phyloP scores from a whole-genome alignment of 2,329 filamentous ascomycete species.

The Pseudocercospora crystallina region DNA sequence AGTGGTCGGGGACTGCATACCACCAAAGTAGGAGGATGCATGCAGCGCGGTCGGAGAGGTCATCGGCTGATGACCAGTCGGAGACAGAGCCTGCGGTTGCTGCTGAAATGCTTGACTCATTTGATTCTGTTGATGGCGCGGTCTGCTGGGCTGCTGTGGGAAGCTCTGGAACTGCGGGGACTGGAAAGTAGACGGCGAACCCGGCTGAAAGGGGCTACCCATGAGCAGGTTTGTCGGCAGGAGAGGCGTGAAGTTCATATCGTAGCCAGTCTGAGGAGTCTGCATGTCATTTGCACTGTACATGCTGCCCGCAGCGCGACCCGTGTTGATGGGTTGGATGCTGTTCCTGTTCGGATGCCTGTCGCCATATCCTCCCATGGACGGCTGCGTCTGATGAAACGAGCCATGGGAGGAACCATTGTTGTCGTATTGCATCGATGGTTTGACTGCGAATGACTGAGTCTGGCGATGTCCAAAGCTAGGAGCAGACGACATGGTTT shows the following conservation, averaged over 20 bases:
- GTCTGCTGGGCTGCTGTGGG: conserved; percentile 60
- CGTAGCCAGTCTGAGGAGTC: conserved; percentile 83
- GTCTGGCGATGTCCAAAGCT: conserved; percentile 53
- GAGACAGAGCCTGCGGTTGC: conserved; percentile 66
- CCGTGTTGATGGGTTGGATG: conserved; percentile 90
- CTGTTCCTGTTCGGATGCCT: conserved; percentile 74
- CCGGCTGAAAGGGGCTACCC: conserved; percentile 94
- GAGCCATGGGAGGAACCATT: conserved; percentile 92
- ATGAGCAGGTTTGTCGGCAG: conserved; percentile 92
- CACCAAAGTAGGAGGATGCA: conserved; percentile 74
- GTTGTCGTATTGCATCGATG: conserved; percentile 68
- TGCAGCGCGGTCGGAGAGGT: conserved; percentile 83
- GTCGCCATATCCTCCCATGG: conserved; percentile 77
- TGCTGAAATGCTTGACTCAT: conserved; percentile 73
- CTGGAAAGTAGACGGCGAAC: conserved; percentile 83
- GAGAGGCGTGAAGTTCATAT: conserved; percentile 98
- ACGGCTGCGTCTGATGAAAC: conserved; percentile 76
- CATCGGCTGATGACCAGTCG: conserved; percentile 79
- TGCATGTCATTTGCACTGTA: conserved; percentile 64
- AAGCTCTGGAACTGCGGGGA: conserved; percentile 92
- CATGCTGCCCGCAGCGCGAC: conserved; percentile 49
- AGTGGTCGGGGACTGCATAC: conserved; percentile 81
- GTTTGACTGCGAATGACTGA: conserved; percentile 70
- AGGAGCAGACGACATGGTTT: conserved; percentile 60
- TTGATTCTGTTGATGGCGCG: conserved; percentile 44